Percentiles rank a stretch among this genome's conserved stretches.
Conservation (phyloP, 1,139 yeast species). For the Blastobotrys aristatus region DNA sequence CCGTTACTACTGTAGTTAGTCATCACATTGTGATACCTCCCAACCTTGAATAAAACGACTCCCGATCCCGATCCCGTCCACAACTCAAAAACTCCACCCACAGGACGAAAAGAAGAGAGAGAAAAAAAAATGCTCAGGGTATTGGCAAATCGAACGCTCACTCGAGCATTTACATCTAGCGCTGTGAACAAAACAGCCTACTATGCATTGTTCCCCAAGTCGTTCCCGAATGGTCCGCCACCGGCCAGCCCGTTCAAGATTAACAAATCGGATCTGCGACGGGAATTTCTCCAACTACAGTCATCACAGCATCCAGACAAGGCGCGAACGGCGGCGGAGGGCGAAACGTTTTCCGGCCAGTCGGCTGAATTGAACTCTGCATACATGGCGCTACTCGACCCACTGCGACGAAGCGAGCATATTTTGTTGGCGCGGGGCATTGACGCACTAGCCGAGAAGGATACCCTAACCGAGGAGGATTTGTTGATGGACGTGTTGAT, state of each 20-base stretch:
- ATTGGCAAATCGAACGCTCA: neutral
- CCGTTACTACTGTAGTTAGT: no score
- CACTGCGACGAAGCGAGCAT: slow-evolving; percentile 65
- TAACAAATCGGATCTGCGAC: slow-evolving; percentile 51
- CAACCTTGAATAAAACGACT: no score
- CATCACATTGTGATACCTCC: no score
- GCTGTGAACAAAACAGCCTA: slow-evolving; percentile 15
- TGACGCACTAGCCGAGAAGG: slow-evolving; percentile 33
- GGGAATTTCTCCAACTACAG: slow-evolving; percentile 72
- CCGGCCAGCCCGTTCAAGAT: slow-evolving; percentile 57
- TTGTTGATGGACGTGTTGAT: slow-evolving; percentile 71
- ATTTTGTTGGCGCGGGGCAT: slow-evolving; percentile 42
- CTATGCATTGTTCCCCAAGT: slow-evolving; percentile 67
- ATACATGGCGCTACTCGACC: slow-evolving; percentile 62
- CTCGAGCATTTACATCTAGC: neutral
- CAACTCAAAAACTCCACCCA: no score
- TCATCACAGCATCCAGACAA: slow-evolving; percentile 77
- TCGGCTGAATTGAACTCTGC: slow-evolving; percentile 68
- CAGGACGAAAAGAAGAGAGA: neutral
- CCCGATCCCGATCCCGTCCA: no score
- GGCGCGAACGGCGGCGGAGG: slow-evolving; percentile 29
- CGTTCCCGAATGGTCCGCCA: slow-evolving; percentile 67
- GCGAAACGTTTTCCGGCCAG: slow-evolving; percentile 28
- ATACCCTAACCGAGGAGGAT: slow-evolving; percentile 46
- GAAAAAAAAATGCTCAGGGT: neutral